Percentiles rank a stretch among this genome's conserved stretches.
Conservation (phyloP, 192 early-diverging fungal species). For the Allomyces macrogynus region DNA sequence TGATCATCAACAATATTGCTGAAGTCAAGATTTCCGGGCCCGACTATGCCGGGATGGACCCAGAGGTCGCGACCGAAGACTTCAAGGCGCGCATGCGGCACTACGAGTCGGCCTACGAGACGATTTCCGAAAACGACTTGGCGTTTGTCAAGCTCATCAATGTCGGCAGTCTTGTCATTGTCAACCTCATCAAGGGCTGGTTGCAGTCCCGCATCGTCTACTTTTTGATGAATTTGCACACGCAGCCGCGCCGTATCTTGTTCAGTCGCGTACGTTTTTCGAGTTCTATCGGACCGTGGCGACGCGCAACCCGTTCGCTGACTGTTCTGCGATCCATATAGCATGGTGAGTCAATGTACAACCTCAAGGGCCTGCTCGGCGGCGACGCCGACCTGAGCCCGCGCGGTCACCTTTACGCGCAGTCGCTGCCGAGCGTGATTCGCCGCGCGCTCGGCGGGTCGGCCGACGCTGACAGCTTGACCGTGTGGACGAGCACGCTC, state of each 20-base stretch:
- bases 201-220: conserved; percentile 92
- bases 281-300: too few relatives aligned
- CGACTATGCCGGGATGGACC: conserved; percentile 77
- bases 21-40: conserved; percentile 90
- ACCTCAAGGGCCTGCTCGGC: conserved; percentile 78
- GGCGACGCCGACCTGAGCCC: conserved; percentile 82
- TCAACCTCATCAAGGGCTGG: conserved; percentile 89
- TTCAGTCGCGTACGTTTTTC: conserved; percentile 44
- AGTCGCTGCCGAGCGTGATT: conserved; percentile 63
- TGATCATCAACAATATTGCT: conserved; percentile 79
- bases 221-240: conserved; percentile 98
- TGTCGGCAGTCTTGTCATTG: conserved; percentile 71
- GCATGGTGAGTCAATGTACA: conserved; percentile 88
- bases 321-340: conserved; percentile 7
- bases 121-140: conserved; percentile 48
- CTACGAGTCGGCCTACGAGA: conserved; percentile 79
- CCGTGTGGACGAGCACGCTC: conserved; percentile 94
- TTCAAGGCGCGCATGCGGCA: conserved; percentile 81
- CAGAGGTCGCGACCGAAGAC: conserved; percentile 70
- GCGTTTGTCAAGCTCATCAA: conserved; percentile 92
- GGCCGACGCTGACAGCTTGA: conserved; percentile 15
- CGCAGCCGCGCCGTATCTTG: conserved; percentile 78
- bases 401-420: conserved; percentile 67
- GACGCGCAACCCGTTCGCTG: too few relatives aligned
- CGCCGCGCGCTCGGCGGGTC: conserved; percentile 40